Conservation (phyloP, 352 stramenopile species). For the Phytophthora citricola region DNA sequence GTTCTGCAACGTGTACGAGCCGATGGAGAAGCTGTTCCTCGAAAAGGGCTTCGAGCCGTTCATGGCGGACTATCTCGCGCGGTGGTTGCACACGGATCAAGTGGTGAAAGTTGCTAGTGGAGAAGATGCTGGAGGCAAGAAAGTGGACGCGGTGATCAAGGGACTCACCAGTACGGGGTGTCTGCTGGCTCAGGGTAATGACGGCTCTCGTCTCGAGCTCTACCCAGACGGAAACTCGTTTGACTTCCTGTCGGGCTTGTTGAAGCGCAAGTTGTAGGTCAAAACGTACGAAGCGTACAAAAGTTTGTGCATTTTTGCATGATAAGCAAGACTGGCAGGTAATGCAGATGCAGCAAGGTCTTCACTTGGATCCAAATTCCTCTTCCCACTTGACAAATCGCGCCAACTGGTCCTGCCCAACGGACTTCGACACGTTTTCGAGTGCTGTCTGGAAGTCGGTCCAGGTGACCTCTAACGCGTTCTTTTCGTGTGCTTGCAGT, state of each 20-base stretch:
- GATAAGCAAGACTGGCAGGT: constrained; percentile 2
- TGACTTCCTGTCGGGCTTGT: constrained; percentile 85
- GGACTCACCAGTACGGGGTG: constrained; percentile 81
- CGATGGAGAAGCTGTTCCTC: constrained; percentile 85
- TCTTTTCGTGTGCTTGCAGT: constrained; percentile 56
- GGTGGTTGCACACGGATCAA: constrained; percentile 88
- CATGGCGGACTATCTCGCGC: constrained; percentile 79
- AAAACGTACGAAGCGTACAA: neutral
- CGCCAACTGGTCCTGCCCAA: constrained; percentile 76
- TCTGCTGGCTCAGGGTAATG: constrained; percentile 67
- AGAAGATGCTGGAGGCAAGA: constrained; percentile 49
- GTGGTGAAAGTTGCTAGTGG: constrained; percentile 77
- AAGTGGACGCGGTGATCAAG: constrained; percentile 73
- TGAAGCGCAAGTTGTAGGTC: constrained; percentile 85
- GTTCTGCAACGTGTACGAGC: constrained; percentile 90
- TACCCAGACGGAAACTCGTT: constrained; percentile 93
- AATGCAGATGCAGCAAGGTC: constrained; percentile 6
- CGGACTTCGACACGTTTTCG: constrained; percentile 87
- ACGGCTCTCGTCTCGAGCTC: constrained; percentile 78
- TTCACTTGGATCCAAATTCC: constrained; percentile 85
- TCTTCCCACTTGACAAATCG: constrained; percentile 84
- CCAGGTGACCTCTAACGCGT: constrained; percentile 61
- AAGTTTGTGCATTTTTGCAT: constrained; percentile 9
- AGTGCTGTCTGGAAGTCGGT: constrained; percentile 69
- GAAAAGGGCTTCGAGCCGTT: constrained; percentile 88